Base-by-base conservation (phyloP, 2,329 filamentous ascomycete genomes). In the Microcyclospora pomicola region DNA sequence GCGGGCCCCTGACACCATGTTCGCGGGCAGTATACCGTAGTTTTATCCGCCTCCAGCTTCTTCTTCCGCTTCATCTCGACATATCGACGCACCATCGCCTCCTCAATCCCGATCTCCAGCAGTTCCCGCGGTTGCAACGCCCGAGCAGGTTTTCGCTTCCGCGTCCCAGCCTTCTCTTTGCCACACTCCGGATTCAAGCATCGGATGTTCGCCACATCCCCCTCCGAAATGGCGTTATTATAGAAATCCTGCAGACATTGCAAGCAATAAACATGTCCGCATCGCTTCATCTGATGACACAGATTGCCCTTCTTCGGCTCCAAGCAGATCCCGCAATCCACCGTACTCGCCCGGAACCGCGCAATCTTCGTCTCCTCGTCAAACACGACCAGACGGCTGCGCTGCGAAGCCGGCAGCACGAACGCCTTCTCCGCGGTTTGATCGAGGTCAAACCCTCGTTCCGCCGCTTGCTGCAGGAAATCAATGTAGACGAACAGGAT, bases 1-100 rank as follows among this genome's bases (percentile, higher is more conserved):
- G 87, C 87, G 2, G 87, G 83, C 5, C 85, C 87, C 59, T 91
- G 83, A 57, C 91, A 98, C 84, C 87, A 95, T 39, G 77, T 71
- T 7, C 91, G 75, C 0, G 91, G 91, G 53, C 91, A 98, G 58
- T 93, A 96, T 27, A 95, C 73, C 0, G 87, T 95, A 41, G 78
- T 80, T 53, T 87, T 92, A 60, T 96, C 87, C 0, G 84, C 79
- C 59, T 96, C 91, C 2, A 96, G 73, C 56, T 85, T 82, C 47
- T 82, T 83, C 64, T 96, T 96, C 53, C 93, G 83, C 63, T 91
- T 95, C 43, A 96, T 70, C 29, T 77, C 77, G 4, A 93, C 82
- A 56, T 92, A 98, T 39, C 91, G 80, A 53, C 83, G 79, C 2
- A 95, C 85, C 27, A 71, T 72, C 12, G 82, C 75, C 41, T 80